Percentiles rank a stretch among this genome's conserved stretches.
Evolutionary conservation across 1,284 basidiomycete genomes (phyloP).

Genomic region (Pseudozyma sp.): DNA sequence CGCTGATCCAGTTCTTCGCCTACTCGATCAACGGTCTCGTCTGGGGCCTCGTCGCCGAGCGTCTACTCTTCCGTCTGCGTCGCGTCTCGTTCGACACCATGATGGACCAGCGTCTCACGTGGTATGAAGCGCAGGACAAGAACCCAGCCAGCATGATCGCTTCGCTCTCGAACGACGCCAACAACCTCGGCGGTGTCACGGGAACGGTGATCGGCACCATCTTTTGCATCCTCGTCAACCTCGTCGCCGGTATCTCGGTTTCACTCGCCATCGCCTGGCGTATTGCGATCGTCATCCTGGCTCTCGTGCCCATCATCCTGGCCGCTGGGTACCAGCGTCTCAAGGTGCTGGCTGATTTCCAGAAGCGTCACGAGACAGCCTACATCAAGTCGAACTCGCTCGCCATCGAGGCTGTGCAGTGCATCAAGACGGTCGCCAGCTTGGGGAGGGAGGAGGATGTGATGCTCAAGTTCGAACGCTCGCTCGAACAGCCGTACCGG

Average conservation of each 20-base stretch:
- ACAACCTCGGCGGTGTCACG: slow-evolving; percentile 57
- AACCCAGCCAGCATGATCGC: slow-evolving; percentile 53
- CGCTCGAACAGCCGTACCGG: slow-evolving; percentile 51
- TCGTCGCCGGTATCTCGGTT: slow-evolving; percentile 54
- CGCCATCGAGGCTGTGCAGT: slow-evolving; percentile 59
- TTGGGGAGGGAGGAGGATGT: slow-evolving; percentile 59
- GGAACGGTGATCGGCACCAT: slow-evolving; percentile 61
- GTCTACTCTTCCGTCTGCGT: slow-evolving; percentile 56
- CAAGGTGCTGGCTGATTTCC: slow-evolving; percentile 61
- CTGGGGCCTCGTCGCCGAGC: slow-evolving; percentile 57
- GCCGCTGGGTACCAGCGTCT: slow-evolving; percentile 56
- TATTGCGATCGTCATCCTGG: slow-evolving; percentile 60
- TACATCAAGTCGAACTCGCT: slow-evolving; percentile 55
- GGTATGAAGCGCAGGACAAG: slow-evolving; percentile 50
- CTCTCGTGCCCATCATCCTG: slow-evolving; percentile 57
- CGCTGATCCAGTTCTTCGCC: slow-evolving; percentile 53
- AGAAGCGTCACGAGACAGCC: slow-evolving; percentile 60
- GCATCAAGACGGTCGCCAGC: slow-evolving; percentile 56
- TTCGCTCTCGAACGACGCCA: slow-evolving; percentile 55
- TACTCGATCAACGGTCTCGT: slow-evolving; percentile 59
- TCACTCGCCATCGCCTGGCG: slow-evolving; percentile 56
- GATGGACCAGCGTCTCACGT: slow-evolving; percentile 43
- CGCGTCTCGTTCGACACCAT: slow-evolving; percentile 50
- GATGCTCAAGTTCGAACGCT: slow-evolving; percentile 46
- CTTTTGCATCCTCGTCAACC: slow-evolving; percentile 60